These are phyloP conservation scores for Aspergillus aculeatinus DNA, from an alignment of 2,329 filamentous ascomycete species.

Conservation along the genomic window DNA sequence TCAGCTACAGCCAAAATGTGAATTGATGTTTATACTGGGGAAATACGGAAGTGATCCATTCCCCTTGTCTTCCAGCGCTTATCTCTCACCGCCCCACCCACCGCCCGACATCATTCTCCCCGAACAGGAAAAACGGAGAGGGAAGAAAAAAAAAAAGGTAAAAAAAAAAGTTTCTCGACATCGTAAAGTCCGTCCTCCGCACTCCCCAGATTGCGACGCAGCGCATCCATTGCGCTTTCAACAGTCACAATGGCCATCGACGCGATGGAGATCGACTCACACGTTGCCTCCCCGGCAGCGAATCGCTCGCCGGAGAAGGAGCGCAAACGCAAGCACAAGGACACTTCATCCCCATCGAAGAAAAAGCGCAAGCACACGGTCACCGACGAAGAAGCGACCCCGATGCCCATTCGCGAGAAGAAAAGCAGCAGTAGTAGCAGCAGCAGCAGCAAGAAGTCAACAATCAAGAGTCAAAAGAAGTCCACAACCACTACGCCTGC, in stretches of 20 bases:
- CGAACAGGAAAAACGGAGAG: conserved; percentile 8
- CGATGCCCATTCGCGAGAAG: conserved; percentile 9
- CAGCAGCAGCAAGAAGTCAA: neutral
- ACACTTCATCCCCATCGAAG: conserved; percentile 39
- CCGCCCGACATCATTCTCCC: conserved; percentile 13
- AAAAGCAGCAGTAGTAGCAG: conserved; percentile 32
- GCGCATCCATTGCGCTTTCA: conserved; percentile 12
- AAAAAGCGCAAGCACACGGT: conserved; percentile 45
- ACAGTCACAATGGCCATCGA: conserved; percentile 36
- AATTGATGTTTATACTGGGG: neutral
- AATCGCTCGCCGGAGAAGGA: conserved; percentile 30
- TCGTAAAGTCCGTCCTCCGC: conserved; percentile 2
- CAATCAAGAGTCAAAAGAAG: conserved; percentile 34
- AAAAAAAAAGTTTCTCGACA: conserved; percentile 17
- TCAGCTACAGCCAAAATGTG: neutral
- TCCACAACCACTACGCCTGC: conserved; percentile 25
- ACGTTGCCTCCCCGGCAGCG: conserved; percentile 18
- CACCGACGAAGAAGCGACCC: conserved; percentile 13
- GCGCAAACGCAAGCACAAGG: conserved; percentile 48
- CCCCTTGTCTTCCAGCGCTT: neutral
- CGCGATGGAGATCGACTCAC: conserved; percentile 41
- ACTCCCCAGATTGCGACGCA: neutral
- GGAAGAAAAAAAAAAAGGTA: conserved; percentile 1
- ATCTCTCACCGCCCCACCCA: conserved; percentile 14
- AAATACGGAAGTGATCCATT: neutral